Base-by-base conservation (phyloP, 768 basidiomycete genomes). In the Phanerochaete sordida region DNA sequence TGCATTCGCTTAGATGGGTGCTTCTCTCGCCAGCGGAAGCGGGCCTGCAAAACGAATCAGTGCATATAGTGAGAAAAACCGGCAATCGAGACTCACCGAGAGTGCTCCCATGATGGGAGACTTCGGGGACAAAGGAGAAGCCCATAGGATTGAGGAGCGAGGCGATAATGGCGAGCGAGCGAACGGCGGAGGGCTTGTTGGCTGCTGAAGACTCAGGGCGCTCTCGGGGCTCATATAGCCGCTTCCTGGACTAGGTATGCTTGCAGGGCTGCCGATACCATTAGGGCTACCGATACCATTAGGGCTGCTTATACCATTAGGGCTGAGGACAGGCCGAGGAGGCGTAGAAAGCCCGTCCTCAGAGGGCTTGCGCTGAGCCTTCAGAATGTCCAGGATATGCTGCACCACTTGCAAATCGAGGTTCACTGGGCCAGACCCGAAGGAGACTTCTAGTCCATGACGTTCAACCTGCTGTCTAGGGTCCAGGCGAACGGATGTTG, bases 391-490 rank as follows among this genome's bases (percentile, higher is more conserved):
- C 37, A 81, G 58, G 3, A 75, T 59, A 28, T 59, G 57, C 75
- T 67, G 50, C 58, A 68, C 47, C 48, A 77, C 74, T 62, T 86
- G 81, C 48, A 83, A 68, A 58, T 82, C 78, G 2, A 84, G 58
- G 23, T 74, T 73, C 47, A 83, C 74, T 50, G 79, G 74, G 35
- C 77, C 84, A 7, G 85, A 63, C 46, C 73, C 75, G 35, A 87
- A 65, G 3, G 71, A 72, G 4, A 75, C 71, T 16, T 79, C 75
- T 44, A 88, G 67, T 44, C 85, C 85, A 55, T 82, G 79, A 3
- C 77, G 72, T 59, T 87, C 80, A 31, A 87, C 71, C 23, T 84
- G 82, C 54, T 78, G 75, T 60, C 81, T 80, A 5, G 88, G 87
- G 69, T 81, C 82, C 66, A 90, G 84, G 50, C 77, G 75, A 47